A percentile compares a stretch with the other conserved stretches of the same genome.
Conservation (phyloP, 192 early-diverging fungal genomes). For the Linnemannia hyalina region DNA sequence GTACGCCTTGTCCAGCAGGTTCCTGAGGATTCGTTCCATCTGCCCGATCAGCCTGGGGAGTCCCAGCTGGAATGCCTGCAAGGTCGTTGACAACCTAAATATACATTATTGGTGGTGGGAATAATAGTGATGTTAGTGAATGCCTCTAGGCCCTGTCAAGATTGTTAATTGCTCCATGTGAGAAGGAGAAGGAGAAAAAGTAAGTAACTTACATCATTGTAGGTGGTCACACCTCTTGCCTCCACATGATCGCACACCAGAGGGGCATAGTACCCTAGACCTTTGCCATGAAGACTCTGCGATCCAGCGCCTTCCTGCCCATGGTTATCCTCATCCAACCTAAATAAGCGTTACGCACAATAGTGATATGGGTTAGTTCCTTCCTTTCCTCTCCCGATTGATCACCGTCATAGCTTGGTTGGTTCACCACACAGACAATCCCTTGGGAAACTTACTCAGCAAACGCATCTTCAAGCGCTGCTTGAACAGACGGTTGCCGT, state of each 20-base stretch:
- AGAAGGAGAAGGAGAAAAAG: background rate
- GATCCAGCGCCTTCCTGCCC: constrained; percentile 37
- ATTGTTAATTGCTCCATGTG: background rate
- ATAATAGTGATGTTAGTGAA: background rate
- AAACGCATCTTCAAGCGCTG: constrained; percentile 7
- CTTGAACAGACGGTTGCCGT: constrained; percentile 9
- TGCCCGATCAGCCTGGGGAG: constrained; percentile 31
- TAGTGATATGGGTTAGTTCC: background rate
- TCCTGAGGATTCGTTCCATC: constrained; percentile 22
- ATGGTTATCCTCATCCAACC: constrained; percentile 32
- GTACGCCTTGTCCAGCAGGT: constrained; percentile 35
- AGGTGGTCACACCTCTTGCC: constrained; percentile 69
- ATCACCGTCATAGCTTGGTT: background rate
- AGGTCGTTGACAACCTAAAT: constrained; percentile 55
- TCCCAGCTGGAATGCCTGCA: constrained; percentile 64
- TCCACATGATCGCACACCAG: constrained; percentile 74
- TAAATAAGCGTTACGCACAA: background rate
- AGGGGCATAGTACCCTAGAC: constrained; percentile 71
- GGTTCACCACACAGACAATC: background rate
- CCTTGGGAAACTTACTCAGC: constrained; percentile 16
- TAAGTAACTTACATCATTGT: constrained; percentile 65
- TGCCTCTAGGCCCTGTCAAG: background rate
- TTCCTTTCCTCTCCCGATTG: background rate
- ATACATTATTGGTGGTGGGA: background rate
- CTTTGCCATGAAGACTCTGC: constrained; percentile 60